Base-by-base conservation (phyloP, 805 yeast species). In the Yamadazyma laniorum region DNA sequence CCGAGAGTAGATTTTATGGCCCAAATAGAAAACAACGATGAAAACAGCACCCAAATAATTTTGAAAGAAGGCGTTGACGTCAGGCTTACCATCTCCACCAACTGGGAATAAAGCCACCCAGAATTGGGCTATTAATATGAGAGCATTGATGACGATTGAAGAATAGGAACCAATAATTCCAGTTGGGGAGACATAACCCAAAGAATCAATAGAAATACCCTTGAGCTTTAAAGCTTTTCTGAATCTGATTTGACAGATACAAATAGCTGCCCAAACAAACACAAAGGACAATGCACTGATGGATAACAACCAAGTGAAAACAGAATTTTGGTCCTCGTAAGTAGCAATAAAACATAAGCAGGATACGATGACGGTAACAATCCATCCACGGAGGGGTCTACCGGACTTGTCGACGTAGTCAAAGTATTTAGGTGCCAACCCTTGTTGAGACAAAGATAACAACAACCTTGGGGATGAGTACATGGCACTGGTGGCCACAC, bases 21-120 rank as follows among this genome's bases (percentile, higher is more conserved):
- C 61, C 19, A 55, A 27, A 38, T 61, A 63, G 42, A 60, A 57
- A 5, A 57, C 39, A 16, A 62, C 32, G 23, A 63, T 50, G n/a
- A 63, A 63, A 17, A 56, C 47, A 18, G 58, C 64, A 34, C 64
- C 68, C 38, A 63, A 50, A 47, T 63, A 63, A 9, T 21, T 21
- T 21, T 63, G 60, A 54, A 63, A 63, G 39, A 63, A 63, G 40
- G 51, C 49, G 11, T 41, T 32, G 12, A 54, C 66, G 35, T 50
- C 43, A n/a, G 63, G 59, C 21, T 42, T 53, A 15, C 52, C 47
- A 27, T 41, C 46, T 7, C 50, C 49, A 3, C 58, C 66, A 39
- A 58, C 45, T 6, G 74, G 74, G 56, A 45, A 67, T 39, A 67
- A 61, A 4, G 73, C 69, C 33, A 67, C 66, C 70, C 70, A 67